Conservation (phyloP, 2,329 filamentous ascomycete genomes). For the Colletotrichum higginsianum region DNA sequence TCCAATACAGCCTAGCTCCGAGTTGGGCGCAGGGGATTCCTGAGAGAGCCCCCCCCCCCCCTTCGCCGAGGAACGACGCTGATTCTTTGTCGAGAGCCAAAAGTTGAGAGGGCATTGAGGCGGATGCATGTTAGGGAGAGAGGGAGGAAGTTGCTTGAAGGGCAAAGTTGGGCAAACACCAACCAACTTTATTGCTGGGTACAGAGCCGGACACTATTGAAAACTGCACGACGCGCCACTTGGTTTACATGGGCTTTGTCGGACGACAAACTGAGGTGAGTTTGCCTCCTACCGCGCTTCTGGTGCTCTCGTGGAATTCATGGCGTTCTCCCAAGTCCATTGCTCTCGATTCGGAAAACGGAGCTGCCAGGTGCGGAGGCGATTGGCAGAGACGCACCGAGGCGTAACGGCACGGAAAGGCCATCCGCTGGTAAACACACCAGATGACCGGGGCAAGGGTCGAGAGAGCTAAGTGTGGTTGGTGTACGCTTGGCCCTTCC, state of each 20-base stretch:
- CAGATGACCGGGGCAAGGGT: not conserved
- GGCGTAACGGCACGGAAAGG: conserved; percentile 24
- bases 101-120: conserved; percentile 4
- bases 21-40: conserved; percentile 12
- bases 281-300: conserved; percentile 8
- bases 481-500: not conserved
- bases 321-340: not conserved
- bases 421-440: conserved; percentile 18
- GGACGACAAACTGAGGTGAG: not conserved
- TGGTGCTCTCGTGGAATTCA: not conserved
- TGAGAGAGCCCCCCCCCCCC: not conserved
- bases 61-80: conserved; percentile 6
- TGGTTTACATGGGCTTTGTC: not conserved
- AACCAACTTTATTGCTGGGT: not conserved
- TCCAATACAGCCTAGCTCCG: conserved; percentile 31
- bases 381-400: conserved; percentile 27
- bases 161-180: conserved; percentile 6
- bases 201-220: conserved; percentile 8
- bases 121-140: conserved; percentile 1
- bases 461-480: too few species aligned
- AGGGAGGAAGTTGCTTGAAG: conserved; percentile 14
- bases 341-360: not conserved
- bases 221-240: conserved; percentile 18
- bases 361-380: conserved; percentile 19
- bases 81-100: conserved; percentile 10